These are phyloP conservation scores for Phialophora tarda DNA, from an alignment of 2,329 filamentous ascomycete species.

Conservation along the genomic window DNA sequence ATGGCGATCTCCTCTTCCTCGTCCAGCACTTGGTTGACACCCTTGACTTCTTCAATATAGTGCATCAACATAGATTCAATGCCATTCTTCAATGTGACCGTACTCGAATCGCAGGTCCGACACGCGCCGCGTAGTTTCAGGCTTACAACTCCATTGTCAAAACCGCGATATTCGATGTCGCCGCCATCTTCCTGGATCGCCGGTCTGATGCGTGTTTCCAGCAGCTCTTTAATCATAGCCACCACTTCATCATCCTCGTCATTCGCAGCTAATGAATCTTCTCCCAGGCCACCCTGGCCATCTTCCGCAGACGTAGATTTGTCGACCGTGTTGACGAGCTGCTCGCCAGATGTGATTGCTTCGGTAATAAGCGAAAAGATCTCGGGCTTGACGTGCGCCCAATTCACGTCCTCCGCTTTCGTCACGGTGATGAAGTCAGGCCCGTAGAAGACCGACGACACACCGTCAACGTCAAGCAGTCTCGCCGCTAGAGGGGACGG, in stretches of 20 bases:
- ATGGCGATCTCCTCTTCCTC: conserved; percentile 88
- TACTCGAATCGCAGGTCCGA: conserved; percentile 94
- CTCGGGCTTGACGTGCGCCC: conserved; percentile 94
- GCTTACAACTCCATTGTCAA: conserved; percentile 81
- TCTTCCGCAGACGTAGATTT: conserved; percentile 58
- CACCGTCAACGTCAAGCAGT: conserved; percentile 90
- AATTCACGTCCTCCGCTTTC: conserved; percentile 84
- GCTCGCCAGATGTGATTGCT: conserved; percentile 80
- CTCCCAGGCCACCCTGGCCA: conserved; percentile 56
- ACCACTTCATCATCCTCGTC: conserved; percentile 94
- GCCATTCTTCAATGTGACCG: conserved; percentile 94
- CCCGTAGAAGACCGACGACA: conserved; percentile 94
- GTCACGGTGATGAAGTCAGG: conserved; percentile 96
- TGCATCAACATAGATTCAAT: conserved; percentile 99
- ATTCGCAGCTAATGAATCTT: conserved; percentile 79
- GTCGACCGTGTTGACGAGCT: conserved; percentile 75
- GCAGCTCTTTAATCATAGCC: conserved; percentile 96
- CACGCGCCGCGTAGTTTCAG: conserved; percentile 91
- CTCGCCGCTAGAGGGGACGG: conserved; percentile 89
- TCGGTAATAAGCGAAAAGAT: conserved; percentile 95
- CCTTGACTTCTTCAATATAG: conserved; percentile 95
- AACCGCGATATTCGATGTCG: conserved; percentile 94
- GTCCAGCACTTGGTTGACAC: conserved; percentile 87
- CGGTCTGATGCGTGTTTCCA: conserved; percentile 92
- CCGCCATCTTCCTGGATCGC: conserved; percentile 97